Percentiles rank a stretch among this genome's conserved stretches.
These are phyloP conservation scores for Gliomastix tumulicola DNA, from an alignment of 2,329 filamentous ascomycete genomes.

Conservation along the genomic window DNA sequence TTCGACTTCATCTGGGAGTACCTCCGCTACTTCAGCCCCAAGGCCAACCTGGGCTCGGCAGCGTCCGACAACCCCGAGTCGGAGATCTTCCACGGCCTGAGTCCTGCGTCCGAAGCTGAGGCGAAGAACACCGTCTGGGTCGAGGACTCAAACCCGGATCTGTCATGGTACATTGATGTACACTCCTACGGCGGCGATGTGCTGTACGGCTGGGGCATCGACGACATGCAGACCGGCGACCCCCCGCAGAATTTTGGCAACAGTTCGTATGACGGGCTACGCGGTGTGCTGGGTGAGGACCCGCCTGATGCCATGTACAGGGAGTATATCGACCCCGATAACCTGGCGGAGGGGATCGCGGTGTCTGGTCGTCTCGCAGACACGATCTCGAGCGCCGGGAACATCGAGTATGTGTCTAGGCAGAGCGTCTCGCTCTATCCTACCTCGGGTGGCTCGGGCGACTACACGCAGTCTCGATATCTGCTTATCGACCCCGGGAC, in stretches of 20 bases:
- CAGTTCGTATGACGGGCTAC: constrained; percentile 39
- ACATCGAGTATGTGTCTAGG: constrained; percentile 25
- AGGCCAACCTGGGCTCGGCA: constrained; percentile 22
- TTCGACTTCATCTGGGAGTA: constrained; percentile 53
- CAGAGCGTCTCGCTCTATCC: constrained; percentile 36
- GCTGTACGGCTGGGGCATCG: constrained; percentile 51
- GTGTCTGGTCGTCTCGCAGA: constrained; percentile 22
- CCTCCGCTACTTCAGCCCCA: constrained; percentile 28
- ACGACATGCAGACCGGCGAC: constrained; percentile 39
- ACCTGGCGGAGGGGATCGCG: constrained; percentile 21
- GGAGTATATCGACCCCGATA: constrained; percentile 32
- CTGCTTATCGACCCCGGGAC: constrained; percentile 18
- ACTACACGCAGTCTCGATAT: constrained; percentile 38
- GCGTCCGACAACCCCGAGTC: constrained; percentile 28
- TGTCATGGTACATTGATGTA: constrained; percentile 52
- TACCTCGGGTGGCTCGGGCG: constrained; percentile 35
- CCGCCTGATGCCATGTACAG: constrained; percentile 24
- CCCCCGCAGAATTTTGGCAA: constrained; percentile 45
- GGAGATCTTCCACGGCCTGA: constrained; percentile 43
- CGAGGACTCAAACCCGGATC: constrained; percentile 37
- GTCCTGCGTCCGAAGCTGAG: constrained; percentile 47
- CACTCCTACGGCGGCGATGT: constrained; percentile 46
- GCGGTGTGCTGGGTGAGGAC: constrained; percentile 33
- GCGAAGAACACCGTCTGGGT: constrained; percentile 46
- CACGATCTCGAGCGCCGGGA: constrained; percentile 30